These are phyloP conservation scores for Hypoxylon sp. DNA, from an alignment of 2,329 filamentous ascomycete species.

Conservation along the genomic window DNA sequence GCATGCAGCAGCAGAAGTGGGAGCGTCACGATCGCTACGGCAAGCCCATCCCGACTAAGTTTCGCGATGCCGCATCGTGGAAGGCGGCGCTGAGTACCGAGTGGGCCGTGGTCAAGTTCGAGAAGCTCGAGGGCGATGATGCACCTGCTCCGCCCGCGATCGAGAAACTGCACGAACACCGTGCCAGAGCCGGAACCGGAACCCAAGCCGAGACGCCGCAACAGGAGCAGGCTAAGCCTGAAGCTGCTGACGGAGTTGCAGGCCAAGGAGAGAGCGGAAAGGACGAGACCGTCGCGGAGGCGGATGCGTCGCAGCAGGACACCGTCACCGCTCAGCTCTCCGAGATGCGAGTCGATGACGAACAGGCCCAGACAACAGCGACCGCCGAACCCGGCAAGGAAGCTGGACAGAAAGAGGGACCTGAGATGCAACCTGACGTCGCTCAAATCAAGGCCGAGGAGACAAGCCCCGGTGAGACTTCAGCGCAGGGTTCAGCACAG, in stretches of 20 bases:
- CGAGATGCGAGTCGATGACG: background rate
- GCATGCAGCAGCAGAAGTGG: conserved; percentile 49
- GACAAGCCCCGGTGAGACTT: background rate
- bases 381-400: background rate
- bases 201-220: background rate
- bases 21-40: conserved; percentile 44
- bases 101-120: conserved; percentile 50
- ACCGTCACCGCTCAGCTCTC: background rate
- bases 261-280: background rate
- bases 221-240: background rate
- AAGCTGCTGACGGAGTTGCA: no score
- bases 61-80: conserved; percentile 33
- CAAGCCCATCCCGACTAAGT: conserved; percentile 12
- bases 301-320: background rate
- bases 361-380: background rate
- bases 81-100: conserved; percentile 26
- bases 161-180: conserved; percentile 32
- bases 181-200: background rate
- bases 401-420: background rate
- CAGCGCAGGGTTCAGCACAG: no score
- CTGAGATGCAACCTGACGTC: background rate
- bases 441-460: background rate
- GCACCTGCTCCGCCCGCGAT: conserved; percentile 42
- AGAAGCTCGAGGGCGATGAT: conserved; percentile 16
- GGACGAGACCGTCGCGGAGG: background rate